Evolutionary conservation across 73 alveolate species (phyloP).

Genomic region (Effrenium voratum): DNA sequence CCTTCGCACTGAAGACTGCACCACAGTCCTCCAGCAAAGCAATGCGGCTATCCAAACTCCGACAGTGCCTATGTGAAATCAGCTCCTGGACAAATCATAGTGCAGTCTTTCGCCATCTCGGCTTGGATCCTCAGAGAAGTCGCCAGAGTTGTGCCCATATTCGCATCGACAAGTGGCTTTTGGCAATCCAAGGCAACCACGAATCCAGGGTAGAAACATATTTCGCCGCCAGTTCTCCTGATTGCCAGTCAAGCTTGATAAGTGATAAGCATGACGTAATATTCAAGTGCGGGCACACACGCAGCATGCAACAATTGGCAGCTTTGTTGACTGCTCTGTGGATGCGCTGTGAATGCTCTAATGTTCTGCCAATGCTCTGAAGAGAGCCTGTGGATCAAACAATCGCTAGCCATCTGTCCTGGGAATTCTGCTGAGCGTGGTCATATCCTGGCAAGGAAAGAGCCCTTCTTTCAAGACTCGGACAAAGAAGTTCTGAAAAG

Average conservation of each 20-base stretch:
- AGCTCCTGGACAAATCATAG: conserved; percentile 72
- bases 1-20: conserved; percentile 64
- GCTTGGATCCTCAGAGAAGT: conserved; percentile 48
- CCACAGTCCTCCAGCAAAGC: conserved; percentile 36
- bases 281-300: background rate
- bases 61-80: background rate
- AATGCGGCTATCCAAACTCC: background rate
- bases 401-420: no score
- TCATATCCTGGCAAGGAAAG: conserved; percentile 61
- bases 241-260: background rate
- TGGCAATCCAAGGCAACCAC: background rate
- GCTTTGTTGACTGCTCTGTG: background rate
- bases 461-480: background rate
- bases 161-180: background rate
- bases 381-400: no score
- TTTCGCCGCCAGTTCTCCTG: conserved; percentile 93
- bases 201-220: conserved; percentile 87
- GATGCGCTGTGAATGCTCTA: background rate
- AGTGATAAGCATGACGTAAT: background rate
- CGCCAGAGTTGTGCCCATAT: background rate
- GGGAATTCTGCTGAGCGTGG: conserved; percentile 84
- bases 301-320: background rate
- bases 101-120: conserved; percentile 87
- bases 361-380: no score
- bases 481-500: background rate